Evolutionary conservation across 1,139 yeast species (phyloP).

Genomic region (Suhomyces terraborum): DNA sequence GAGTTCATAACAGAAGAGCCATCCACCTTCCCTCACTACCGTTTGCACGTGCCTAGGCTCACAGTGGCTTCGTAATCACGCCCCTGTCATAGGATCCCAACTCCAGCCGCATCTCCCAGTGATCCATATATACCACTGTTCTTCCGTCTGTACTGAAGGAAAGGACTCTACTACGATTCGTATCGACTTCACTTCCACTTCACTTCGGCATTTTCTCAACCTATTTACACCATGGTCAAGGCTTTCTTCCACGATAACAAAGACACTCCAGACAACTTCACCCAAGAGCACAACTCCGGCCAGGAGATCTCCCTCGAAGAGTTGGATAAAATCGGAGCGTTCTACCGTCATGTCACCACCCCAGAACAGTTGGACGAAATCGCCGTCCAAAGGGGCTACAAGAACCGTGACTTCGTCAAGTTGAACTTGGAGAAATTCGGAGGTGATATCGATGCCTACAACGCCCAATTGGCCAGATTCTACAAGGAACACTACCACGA

Average conservation of each 20-base stretch:
- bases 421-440: conserved; percentile 66
- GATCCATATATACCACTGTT: too few species aligned
- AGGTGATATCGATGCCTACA: conserved; percentile 59
- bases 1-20: too few species aligned
- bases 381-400: conserved; percentile 71
- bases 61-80: too few species aligned
- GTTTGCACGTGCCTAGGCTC: too few species aligned
- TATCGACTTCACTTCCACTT: neutral
- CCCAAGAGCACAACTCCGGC: conserved; percentile 78
- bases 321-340: conserved; percentile 66
- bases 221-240: conserved; percentile 42
- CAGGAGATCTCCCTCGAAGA: conserved; percentile 49
- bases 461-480: conserved; percentile 66
- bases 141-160: too few species aligned
- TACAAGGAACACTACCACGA: conserved; percentile 92
- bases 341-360: conserved; percentile 57
- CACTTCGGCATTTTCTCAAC: too few species aligned
- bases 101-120: too few species aligned
- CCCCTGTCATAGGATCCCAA: too few species aligned
- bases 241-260: conserved; percentile 76
- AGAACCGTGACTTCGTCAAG: conserved; percentile 73
- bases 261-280: conserved; percentile 59
- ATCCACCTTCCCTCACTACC: too few species aligned
- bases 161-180: too few species aligned
- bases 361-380: conserved; percentile 62